Evolutionary conservation across 805 yeast genomes (phyloP).

Genomic region (Suhomyces kilbournensis): DNA sequence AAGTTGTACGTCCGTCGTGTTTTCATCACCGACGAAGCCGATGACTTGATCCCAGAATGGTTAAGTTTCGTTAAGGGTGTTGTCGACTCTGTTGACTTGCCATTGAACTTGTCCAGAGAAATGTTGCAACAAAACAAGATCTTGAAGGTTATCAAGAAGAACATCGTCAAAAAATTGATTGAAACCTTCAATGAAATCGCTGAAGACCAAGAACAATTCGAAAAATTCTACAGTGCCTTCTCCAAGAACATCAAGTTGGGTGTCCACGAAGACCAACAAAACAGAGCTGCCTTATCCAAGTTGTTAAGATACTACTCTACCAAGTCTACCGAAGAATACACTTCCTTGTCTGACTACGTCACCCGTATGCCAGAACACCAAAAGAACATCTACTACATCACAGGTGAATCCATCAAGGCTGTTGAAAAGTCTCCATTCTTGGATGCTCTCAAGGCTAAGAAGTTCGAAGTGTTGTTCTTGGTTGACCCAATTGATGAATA

Average conservation of each 20-base stretch:
- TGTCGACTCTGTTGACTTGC: constrained; percentile 99
- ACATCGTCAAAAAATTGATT: constrained; percentile 95
- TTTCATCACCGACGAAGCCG: constrained; percentile 99
- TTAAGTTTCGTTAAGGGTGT: constrained; percentile 96
- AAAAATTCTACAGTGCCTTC: constrained; percentile 97
- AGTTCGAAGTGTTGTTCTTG: constrained; percentile 95
- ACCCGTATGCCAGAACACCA: constrained; percentile 99
- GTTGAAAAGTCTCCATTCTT: constrained; percentile 99
- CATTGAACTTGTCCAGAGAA: constrained; percentile 99
- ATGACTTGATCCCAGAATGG: constrained; percentile 99
- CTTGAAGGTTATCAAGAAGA: constrained; percentile 98
- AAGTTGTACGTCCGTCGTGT: constrained; percentile 99
- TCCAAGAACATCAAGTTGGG: constrained; percentile 98
- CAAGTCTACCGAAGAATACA: constrained; percentile 88
- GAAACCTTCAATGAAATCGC: constrained; percentile 99
- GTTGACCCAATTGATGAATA: constrained; percentile 99
- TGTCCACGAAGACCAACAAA: constrained; percentile 97
- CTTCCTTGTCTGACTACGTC: constrained; percentile 94
- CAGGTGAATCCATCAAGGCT: constrained; percentile 97
- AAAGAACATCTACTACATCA: constrained; percentile 98
- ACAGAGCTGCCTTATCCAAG: constrained; percentile 94
- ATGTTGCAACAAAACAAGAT: constrained; percentile 99
- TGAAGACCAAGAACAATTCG: constrained; percentile 98
- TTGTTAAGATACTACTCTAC: constrained; percentile 96
- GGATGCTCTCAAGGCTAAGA: constrained; percentile 97